A percentile compares a stretch with the other conserved stretches of the same genome.
These are phyloP conservation scores for Magnusiomyces magnusii DNA, from an alignment of 1,139 yeast genomes.

Conservation along the genomic window DNA sequence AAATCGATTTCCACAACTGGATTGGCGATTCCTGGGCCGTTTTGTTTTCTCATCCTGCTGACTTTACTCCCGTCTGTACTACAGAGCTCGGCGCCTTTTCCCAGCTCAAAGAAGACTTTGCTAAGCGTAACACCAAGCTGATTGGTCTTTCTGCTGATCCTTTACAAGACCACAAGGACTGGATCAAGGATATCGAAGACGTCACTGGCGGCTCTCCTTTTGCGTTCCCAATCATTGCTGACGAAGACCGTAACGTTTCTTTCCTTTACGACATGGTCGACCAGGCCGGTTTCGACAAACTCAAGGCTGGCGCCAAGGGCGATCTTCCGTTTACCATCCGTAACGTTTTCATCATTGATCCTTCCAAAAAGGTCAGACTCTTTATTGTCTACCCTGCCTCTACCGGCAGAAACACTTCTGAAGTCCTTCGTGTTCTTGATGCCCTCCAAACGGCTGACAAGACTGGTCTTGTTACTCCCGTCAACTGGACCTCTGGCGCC, in stretches of 20 bases:
- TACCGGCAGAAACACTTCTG: slow-evolving; percentile 84
- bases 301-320: slow-evolving; percentile 49
- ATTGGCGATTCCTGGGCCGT: slow-evolving; percentile 78
- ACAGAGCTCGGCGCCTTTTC: slow-evolving; percentile 93
- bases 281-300: slow-evolving; percentile 75
- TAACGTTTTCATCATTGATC: slow-evolving; percentile 84
- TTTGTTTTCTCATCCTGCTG: slow-evolving; percentile 88
- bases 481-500: slow-evolving; percentile 62
- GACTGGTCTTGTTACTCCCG: slow-evolving; percentile 78
- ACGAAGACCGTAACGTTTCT: slow-evolving; percentile 70
- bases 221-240: slow-evolving; percentile 83
- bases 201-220: slow-evolving; percentile 57
- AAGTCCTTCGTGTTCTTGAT: slow-evolving; percentile 79
- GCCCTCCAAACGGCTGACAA: slow-evolving; percentile 76
- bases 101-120: slow-evolving; percentile 72
- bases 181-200: slow-evolving; percentile 87
- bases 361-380: slow-evolving; percentile 74
- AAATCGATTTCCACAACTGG: slow-evolving; percentile 72
- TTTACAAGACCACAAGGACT: slow-evolving; percentile 64
- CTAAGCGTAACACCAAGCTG: slow-evolving; percentile 70
- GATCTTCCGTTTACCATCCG: slow-evolving; percentile 54
- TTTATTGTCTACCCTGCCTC: slow-evolving; percentile 84
- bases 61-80: slow-evolving; percentile 92
- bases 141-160: slow-evolving; percentile 81
- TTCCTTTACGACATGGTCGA: slow-evolving; percentile 85